Evolutionary conservation across 306 rosid species (phyloP).

Genomic region (Sindora glabra): DNA sequence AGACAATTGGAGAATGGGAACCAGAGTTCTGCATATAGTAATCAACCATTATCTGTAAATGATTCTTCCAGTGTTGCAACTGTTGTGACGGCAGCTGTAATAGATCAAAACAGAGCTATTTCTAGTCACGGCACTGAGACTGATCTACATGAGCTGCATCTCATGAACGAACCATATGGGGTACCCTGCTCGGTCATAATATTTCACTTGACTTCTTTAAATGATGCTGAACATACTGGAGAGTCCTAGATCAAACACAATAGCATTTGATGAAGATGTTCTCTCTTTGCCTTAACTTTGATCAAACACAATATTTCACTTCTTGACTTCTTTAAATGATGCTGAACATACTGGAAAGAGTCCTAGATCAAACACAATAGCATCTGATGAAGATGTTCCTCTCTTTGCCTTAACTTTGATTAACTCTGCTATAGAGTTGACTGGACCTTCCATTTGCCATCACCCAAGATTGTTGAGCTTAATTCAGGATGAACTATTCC

Average conservation of each 20-base stretch:
- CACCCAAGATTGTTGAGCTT: slow-evolving; percentile 67
- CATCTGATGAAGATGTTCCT: slow-evolving; percentile 95
- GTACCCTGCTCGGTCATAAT: slow-evolving; percentile 96
- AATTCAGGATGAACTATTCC: slow-evolving; percentile 79
- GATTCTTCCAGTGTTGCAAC: slow-evolving; percentile 30
- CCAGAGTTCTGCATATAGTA: slow-evolving; percentile 40
- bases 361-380: slow-evolving; percentile 67
- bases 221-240: slow-evolving; percentile 74
- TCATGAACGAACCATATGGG: slow-evolving; percentile 75
- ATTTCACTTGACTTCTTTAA: slow-evolving; percentile 75
- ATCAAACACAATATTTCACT: slow-evolving; percentile 86
- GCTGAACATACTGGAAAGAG: slow-evolving; percentile 70
- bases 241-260: slow-evolving; percentile 66
- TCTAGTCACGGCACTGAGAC: slow-evolving; percentile 40
- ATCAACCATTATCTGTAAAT: slow-evolving; percentile 41
- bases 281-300: slow-evolving; percentile 90
- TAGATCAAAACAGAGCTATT: slow-evolving; percentile 39
- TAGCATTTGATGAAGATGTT: slow-evolving; percentile 90
- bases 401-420: slow-evolving; percentile 91
- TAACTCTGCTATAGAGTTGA: slow-evolving; percentile 89
- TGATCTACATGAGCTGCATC: slow-evolving; percentile 45
- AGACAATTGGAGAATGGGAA: slow-evolving; percentile 67
- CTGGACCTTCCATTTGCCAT: slow-evolving; percentile 61
- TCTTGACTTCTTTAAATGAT: slow-evolving; percentile 75
- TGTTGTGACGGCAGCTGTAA: slow-evolving; percentile 23